Base-by-base conservation (phyloP, 805 yeast species). In the Yamadazyma sp. region DNA sequence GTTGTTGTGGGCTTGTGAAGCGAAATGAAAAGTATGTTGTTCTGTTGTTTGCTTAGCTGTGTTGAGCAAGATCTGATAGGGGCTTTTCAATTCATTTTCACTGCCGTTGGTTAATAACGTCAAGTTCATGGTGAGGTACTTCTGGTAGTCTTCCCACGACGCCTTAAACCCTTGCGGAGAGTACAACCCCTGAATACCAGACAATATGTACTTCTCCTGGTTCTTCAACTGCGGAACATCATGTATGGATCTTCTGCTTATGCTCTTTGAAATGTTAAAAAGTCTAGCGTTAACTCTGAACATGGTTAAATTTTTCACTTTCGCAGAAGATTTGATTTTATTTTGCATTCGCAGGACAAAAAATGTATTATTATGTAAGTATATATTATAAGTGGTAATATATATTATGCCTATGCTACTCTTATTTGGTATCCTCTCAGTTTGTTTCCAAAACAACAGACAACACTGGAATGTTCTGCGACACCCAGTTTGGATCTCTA, bases 1-100 rank as follows among this genome's bases (percentile, higher is more conserved):
- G 67, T 93, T 93, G 64, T 89, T 90, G 66, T 85, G 91, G 2
- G 89, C 81, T 57, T 85, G 95, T 4, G 96, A 85, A 3, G 98
- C 97, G 54, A 74, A 78, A 63, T 90, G 93, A 71, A 82, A 90
- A n/a, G 77, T 61, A 38, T 77, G 76, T 22, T 89, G 81, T 50
- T 77, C 76, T 20, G 79, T 76, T 20, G 84, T 70, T 45, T 78
- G 76, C 51, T 76, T 75, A 3, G 89, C 83, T 1, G 93, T 78
- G 47, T 80, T 74, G 42, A 79, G 61, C 41, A 80, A 57, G 38
- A 87, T 77, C 44, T 84, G 84, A 57, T 82, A 78, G 3, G 96
- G 91, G 13, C 74, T 65, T 56, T 84, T 78, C 6, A 84, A 74
- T 60, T 88, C 96, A 57, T 80, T 74, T 38, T 79, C 82, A 1